Base-by-base conservation (phyloP, 108 stramenopile species). In the Nannochloropsis oceanica region DNA sequence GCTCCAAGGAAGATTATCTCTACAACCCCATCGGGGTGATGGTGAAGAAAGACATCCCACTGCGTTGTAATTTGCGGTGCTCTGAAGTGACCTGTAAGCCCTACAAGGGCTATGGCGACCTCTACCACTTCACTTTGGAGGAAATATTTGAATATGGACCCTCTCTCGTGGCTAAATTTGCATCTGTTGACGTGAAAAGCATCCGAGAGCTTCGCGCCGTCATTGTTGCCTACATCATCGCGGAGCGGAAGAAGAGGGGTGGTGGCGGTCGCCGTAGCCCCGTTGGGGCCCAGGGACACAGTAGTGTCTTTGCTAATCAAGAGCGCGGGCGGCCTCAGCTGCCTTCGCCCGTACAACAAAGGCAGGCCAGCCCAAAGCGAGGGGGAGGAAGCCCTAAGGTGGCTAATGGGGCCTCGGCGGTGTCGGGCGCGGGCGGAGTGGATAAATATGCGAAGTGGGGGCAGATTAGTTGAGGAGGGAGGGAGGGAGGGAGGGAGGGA, bases 81-180 rank as follows among this genome's bases (percentile, higher is more conserved):
- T 42, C 81, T 18, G 42, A 73, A 10, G 59, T 73, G 59, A 73
- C 59, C 22, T 86, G 27, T 22, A 50, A 88, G 87, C 83, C 81
- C 8, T 89, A 89, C 85, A 89, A 89, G 82, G 89, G 85, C 83
- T 83, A 89, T 46, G 89, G 89, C 18, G 85, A 89, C 89, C 83
- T 89, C 44, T 86, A 84, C 82, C 89, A 89, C 89, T 89, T 89
- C 85, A 89, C 89, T 42, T 79, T 89, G 26, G 89, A 89, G 86
- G 89, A 89, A 85, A 85, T 86, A 83, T 81, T 89, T 83, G 89
- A 89, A 83, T 89, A 89, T 42, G 89, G 89, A 13, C 89, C 89
- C 25, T 82, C 81, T 46, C 82, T 89, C 79, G 85, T 89, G 12
- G 88, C 88, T 43, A 89, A 89, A 85, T 89, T 89, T 44, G 88